Percentiles rank a stretch among this genome's conserved stretches.
phyloP scores from a whole-genome alignment of 306 rosid genomes.

The Cucurbita maxima region DNA sequence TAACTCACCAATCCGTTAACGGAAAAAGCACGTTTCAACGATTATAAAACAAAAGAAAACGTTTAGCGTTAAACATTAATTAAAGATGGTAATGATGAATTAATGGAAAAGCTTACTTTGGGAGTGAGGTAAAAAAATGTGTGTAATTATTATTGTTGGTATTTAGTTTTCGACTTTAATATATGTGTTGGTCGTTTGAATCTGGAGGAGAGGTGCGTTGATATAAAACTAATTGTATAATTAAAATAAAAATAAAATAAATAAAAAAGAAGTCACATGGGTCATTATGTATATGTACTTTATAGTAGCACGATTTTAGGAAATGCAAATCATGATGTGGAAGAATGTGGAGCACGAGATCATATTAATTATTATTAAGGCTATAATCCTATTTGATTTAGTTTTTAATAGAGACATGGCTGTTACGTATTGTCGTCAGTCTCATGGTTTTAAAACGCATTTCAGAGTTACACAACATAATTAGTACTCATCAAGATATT shows the following conservation, averaged over 20 bases:
- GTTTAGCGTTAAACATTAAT: neutral
- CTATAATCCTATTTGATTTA: neutral
- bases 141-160: neutral
- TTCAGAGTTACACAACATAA: too few relatives aligned
- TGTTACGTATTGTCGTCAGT: too few relatives aligned
- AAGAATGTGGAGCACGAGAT: neutral
- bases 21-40: neutral
- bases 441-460: too few relatives aligned
- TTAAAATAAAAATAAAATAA: too few relatives aligned
- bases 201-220: neutral
- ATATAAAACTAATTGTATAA: neutral
- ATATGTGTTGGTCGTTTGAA: neutral
- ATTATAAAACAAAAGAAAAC: neutral
- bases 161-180: neutral
- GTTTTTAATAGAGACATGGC: too few relatives aligned
- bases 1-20: neutral
- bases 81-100: neutral
- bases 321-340: neutral
- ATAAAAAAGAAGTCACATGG: neutral
- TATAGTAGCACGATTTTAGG: conserved; percentile 1
- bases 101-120: neutral
- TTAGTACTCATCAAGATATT: too few relatives aligned
- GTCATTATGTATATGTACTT: conserved; percentile 1
- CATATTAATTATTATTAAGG: neutral
- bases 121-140: neutral